Percentiles rank a stretch among this genome's conserved stretches.
These are phyloP conservation scores for Syzygium oleosum DNA, from an alignment of 345 rosid species.

Conservation along the genomic window DNA sequence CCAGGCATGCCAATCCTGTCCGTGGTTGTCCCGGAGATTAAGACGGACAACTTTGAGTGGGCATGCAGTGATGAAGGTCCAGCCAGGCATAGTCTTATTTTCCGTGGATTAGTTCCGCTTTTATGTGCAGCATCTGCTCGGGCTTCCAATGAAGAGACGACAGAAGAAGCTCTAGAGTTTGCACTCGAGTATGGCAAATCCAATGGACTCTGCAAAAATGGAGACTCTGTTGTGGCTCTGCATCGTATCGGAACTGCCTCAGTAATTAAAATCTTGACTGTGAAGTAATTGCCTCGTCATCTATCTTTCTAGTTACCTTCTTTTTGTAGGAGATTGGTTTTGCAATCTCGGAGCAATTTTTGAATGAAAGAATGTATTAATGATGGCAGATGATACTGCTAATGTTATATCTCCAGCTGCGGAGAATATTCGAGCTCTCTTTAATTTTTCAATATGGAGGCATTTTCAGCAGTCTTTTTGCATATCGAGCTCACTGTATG, in stretches of 20 bases:
- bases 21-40: conserved; percentile 81
- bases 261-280: conserved; percentile 85
- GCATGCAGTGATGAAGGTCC: conserved; percentile 86
- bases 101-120: conserved; percentile 78
- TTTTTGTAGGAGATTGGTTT: background rate
- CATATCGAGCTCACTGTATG: background rate
- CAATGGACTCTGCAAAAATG: conserved; percentile 59
- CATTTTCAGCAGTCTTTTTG: background rate
- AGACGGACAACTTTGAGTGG: conserved; percentile 87
- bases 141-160: conserved; percentile 84
- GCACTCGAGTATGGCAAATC: conserved; percentile 60
- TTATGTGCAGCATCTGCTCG: conserved; percentile 85
- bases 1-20: conserved; percentile 89
- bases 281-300: conserved; percentile 21
- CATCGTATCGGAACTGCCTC: conserved; percentile 89
- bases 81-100: conserved; percentile 86
- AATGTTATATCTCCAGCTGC: background rate
- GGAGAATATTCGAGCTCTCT: background rate
- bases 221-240: conserved; percentile 88
- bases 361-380: background rate
- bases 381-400: background rate
- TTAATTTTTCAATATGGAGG: background rate
- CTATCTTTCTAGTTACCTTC: background rate
- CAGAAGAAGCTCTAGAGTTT: conserved; percentile 87
- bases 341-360: background rate